Evolutionary conservation across 2,329 filamentous ascomycete species (phyloP).

Genomic region (Fusarium caatingaense): DNA sequence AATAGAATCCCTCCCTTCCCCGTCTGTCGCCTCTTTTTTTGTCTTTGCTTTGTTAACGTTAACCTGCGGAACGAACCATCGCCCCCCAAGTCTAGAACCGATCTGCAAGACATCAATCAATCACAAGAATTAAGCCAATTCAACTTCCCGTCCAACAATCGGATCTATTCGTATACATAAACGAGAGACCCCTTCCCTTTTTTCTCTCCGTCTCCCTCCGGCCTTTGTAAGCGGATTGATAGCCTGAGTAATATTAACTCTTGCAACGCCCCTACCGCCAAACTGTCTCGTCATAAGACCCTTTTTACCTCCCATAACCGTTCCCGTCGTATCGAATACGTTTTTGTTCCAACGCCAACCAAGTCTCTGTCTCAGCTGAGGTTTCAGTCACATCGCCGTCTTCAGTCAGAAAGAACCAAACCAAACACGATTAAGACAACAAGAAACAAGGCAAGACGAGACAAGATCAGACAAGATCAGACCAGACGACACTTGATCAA

Average conservation of each 20-base stretch:
- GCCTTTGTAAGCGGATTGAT: slow-evolving; percentile 28
- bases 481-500: not conserved
- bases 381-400: slow-evolving; percentile 37
- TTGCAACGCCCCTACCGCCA: not conserved
- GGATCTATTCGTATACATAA: slow-evolving; percentile 12
- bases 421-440: slow-evolving; percentile 16
- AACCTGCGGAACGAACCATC: slow-evolving; percentile 23
- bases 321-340: slow-evolving; percentile 14
- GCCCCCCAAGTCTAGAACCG: slow-evolving; percentile 25
- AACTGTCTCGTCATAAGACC: slow-evolving; percentile 7
- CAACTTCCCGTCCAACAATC: slow-evolving; percentile 7
- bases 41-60: slow-evolving; percentile 4
- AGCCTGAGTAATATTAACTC: slow-evolving; percentile 13
- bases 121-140: slow-evolving; percentile 24
- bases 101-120: slow-evolving; percentile 30
- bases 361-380: slow-evolving; percentile 31
- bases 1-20: slow-evolving; percentile 15
- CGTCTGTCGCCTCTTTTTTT: slow-evolving; percentile 1
- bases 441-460: slow-evolving; percentile 8
- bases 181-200: slow-evolving; percentile 6
- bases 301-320: slow-evolving; percentile 4
- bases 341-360: slow-evolving; percentile 7
- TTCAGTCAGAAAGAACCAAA: slow-evolving; percentile 18
- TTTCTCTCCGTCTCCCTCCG: not conserved
- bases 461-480: not conserved